Evolutionary conservation across 306 rosid genomes (phyloP).

Genomic region (Medicago lupulina): DNA sequence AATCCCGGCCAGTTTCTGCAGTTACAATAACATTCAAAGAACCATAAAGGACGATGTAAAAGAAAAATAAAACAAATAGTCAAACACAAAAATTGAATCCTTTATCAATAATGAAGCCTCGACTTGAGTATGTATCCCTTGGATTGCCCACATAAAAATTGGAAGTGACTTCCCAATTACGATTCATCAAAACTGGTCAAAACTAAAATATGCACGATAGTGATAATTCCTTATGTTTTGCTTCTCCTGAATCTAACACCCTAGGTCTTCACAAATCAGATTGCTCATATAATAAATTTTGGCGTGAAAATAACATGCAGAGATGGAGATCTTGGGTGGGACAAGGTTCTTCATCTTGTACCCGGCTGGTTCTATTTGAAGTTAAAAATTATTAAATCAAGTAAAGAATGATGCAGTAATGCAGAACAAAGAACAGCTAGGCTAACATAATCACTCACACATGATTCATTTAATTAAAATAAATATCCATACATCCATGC

Average conservation of each 20-base stretch:
- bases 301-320: conserved; percentile 17
- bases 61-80: conserved; percentile 16
- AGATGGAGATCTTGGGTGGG: background rate
- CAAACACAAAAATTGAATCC: conserved; percentile 29
- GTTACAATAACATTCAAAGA: conserved; percentile 51
- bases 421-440: background rate
- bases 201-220: conserved; percentile 27
- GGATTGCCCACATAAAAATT: conserved; percentile 25
- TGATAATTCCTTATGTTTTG: background rate
- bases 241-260: background rate
- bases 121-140: background rate
- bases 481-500: conserved; percentile 20
- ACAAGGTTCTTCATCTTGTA: background rate
- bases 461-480: background rate
- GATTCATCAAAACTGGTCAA: conserved; percentile 17
- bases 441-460: background rate
- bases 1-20: conserved; percentile 62
- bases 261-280: background rate
- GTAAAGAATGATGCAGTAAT: conserved; percentile 25
- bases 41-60: conserved; percentile 38
- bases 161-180: conserved; percentile 8
- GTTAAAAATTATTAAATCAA: background rate
- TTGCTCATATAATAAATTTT: conserved; percentile 8
- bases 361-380: background rate
- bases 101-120: conserved; percentile 14